phyloP scores from a whole-genome alignment of 176 grass and related monocot genomes.

The Ananas comosus region DNA sequence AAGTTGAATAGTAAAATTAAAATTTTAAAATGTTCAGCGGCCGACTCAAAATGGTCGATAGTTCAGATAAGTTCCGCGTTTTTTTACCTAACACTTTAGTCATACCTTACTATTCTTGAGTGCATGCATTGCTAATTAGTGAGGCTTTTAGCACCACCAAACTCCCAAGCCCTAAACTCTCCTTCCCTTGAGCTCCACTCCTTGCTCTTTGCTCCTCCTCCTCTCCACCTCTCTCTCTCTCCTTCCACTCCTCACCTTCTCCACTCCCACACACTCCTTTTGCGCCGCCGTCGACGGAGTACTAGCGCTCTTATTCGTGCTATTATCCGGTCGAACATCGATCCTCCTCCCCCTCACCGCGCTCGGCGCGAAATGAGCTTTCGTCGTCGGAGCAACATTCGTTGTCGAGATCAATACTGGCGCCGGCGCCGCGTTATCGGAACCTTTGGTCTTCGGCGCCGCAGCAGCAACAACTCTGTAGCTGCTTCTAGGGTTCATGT shows the following conservation, averaged over 20 bases:
- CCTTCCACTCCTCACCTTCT: conserved; percentile 11
- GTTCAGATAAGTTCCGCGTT: no score
- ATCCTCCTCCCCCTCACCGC: background rate
- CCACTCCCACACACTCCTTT: background rate
- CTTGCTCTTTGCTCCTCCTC: conserved; percentile 31
- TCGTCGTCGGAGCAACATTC: no score
- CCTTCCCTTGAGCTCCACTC: conserved; percentile 25
- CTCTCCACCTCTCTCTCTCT: conserved; percentile 14
- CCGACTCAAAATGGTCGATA: no score
- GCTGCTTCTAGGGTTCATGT: conserved; percentile 13
- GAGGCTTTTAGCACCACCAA: background rate
- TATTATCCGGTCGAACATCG: conserved; percentile 8
- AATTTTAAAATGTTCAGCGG: no score
- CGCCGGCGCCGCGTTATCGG: no score
- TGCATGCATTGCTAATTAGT: background rate
- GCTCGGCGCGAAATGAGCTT: no score
- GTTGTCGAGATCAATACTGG: no score
- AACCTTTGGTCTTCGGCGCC: no score
- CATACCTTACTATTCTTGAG: background rate
- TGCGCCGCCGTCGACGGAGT: conserved; percentile 5
- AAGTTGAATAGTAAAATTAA: no score
- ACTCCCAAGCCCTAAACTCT: background rate
- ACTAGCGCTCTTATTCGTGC: no score
- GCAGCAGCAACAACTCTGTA: no score
- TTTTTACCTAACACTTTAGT: background rate